Evolutionary conservation across 306 rosid genomes (phyloP), one percentile per base, ranked within the genome.

Genomic region (Corylus americana): DNA sequence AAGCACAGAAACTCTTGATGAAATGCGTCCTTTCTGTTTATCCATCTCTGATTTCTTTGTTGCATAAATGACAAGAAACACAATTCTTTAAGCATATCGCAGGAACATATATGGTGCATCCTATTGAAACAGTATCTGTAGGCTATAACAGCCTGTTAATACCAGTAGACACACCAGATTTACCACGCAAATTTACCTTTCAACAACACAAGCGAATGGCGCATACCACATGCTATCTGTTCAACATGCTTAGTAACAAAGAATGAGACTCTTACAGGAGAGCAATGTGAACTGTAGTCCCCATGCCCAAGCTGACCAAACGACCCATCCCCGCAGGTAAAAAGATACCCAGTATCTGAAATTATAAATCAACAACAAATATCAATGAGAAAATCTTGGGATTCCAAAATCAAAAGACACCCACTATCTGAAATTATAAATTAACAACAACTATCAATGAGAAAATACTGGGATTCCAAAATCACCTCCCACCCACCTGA

Each of bases 291-390:
- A 39, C 69, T 82, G 77, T 71, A 71, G 78, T 93, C 93, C 5
- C 98, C 97, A 82, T 90, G 99, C 47, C 98, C 98, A n/a, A 95
- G 94, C 92, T 95, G 99, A 70, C 97, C 99, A 88, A 95, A 95
- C 1, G 94, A 83, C 22, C 98, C 98, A 79, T 93, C 98, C 35
- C 94, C 99, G 80, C 97, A 95, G 13, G 92, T 93, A 88, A 89
- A 95, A 67, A 91, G 73, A 74, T 45, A 70, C 55, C 97, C 92
- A 17, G 42, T 39, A 87, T 87, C 99, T 93, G 71, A 35, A 85
- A 83, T 75, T 78, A 39, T 80, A 79, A 50, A 53, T 48, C 10
- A 82, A 64, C 37, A 70, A 57, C 79, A 71, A 66, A 79, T 37
- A 51, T 67, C 48, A 39, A 71, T 31, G 48, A n/a, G 55, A 73